Conservation (phyloP, 2,329 filamentous ascomycete species). For the Aureobasidium zeae region DNA sequence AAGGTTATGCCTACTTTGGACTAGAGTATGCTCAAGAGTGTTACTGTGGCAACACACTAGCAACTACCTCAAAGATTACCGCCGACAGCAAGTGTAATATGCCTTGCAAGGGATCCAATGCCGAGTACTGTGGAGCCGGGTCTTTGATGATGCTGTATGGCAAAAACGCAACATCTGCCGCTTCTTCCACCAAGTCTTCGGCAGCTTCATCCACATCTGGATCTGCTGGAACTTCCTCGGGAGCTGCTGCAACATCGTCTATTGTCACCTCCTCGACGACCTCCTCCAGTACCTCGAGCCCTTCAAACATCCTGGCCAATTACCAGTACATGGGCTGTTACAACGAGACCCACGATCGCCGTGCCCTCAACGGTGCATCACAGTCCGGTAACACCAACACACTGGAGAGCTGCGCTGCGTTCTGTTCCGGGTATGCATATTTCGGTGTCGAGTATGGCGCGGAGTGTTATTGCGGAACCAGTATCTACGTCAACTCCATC, state of each 20-base stretch:
- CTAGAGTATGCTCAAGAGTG: constrained; percentile 32
- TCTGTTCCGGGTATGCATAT: constrained; percentile 28
- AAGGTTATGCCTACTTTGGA: constrained; percentile 30
- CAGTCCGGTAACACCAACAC: constrained; percentile 28
- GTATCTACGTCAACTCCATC: constrained; percentile 15
- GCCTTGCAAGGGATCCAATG: constrained; percentile 23
- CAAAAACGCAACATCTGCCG: not conserved
- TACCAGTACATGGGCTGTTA: constrained; percentile 25
- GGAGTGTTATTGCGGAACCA: constrained; percentile 30
- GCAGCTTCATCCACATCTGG: not conserved
- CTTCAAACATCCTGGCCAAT: constrained; percentile 7
- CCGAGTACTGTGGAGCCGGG: constrained; percentile 23
- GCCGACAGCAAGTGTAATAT: constrained; percentile 23
- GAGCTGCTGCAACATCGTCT: not conserved
- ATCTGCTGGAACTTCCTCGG: not conserved
- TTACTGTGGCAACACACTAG: constrained; percentile 24
- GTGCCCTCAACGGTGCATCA: constrained; percentile 22
- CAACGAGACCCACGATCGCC: constrained; percentile 24
- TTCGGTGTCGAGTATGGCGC: constrained; percentile 32
- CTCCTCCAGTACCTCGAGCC: constrained; percentile 9
- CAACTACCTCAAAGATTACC: constrained; percentile 16
- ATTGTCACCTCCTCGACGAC: not conserved
- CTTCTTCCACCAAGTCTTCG: constrained; percentile 9
- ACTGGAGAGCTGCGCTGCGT: constrained; percentile 31
- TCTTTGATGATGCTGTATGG: constrained; percentile 16